These are phyloP conservation scores for Colletotrichum lini DNA, from an alignment of 2,329 filamentous ascomycete species.

Conservation along the genomic window DNA sequence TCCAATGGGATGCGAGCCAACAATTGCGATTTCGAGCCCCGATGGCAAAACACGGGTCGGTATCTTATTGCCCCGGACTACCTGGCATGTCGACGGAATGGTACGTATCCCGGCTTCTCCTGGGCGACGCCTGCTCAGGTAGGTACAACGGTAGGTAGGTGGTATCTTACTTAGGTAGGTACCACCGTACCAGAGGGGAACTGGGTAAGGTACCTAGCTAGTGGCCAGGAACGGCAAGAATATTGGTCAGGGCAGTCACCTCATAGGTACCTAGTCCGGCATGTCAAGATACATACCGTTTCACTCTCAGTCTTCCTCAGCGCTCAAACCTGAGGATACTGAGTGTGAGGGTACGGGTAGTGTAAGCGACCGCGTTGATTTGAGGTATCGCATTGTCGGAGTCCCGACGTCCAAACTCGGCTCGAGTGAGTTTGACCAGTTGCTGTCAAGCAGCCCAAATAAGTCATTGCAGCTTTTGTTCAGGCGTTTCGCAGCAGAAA, in stretches of 20 bases:
- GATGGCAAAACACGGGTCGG: slow-evolving; percentile 20
- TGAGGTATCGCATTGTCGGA: neutral
- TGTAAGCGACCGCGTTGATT: neutral
- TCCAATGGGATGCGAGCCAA: slow-evolving; percentile 38
- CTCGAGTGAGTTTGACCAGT: neutral
- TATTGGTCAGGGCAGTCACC: slow-evolving; percentile 13
- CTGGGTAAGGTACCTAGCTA: neutral
- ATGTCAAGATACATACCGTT: neutral
- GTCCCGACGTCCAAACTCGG: neutral
- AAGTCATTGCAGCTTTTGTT: slow-evolving; percentile 10
- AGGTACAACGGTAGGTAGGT: too few species aligned
- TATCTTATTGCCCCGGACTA: slow-evolving; percentile 32
- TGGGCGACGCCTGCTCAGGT: too few species aligned
- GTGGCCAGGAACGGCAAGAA: slow-evolving; percentile 15
- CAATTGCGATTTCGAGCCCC: slow-evolving; percentile 10
- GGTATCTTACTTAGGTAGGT: too few species aligned
- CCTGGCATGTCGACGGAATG: neutral
- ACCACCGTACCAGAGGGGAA: neutral
- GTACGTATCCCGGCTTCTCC: neutral
- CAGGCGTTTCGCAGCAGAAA: slow-evolving; percentile 4
- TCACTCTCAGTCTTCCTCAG: too few species aligned
- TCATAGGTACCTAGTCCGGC: neutral
- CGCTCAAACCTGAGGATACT: neutral
- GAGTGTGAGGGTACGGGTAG: neutral
- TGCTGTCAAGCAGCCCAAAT: neutral